Percentiles rank a stretch among this genome's conserved stretches.
These are phyloP conservation scores for Penicillium sp. DNA, from an alignment of 2,329 filamentous ascomycete species.

Conservation along the genomic window DNA sequence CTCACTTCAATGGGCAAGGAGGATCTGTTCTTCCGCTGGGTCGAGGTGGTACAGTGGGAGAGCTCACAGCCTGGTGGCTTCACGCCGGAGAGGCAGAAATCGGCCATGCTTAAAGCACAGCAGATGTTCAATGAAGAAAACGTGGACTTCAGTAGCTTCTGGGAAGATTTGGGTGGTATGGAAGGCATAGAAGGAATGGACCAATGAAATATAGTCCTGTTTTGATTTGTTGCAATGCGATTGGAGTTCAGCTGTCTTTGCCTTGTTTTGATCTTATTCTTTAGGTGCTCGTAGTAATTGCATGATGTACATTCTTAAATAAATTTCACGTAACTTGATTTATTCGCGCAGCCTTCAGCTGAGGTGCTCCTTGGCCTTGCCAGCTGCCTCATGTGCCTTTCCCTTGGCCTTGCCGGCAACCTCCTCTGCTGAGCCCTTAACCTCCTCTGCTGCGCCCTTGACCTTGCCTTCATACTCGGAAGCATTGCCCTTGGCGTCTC, in stretches of 20 bases:
- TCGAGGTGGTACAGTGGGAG: conserved; percentile 89
- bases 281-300: background rate
- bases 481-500: conserved; percentile 33
- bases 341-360: background rate
- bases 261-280: background rate
- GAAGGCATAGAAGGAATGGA: conserved; percentile 44
- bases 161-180: conserved; percentile 67
- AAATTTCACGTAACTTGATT: background rate
- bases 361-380: conserved; percentile 27
- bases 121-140: conserved; percentile 71
- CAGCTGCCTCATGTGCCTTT: conserved; percentile 24
- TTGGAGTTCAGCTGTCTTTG: background rate
- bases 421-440: conserved; percentile 38
- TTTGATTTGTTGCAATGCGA: background rate
- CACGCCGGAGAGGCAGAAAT: conserved; percentile 69
- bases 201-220: background rate
- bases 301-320: background rate
- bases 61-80: conserved; percentile 77
- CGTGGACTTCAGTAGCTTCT: conserved; percentile 80
- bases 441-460: conserved; percentile 37
- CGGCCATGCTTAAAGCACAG: conserved; percentile 71
- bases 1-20: conserved; percentile 78
- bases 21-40: conserved; percentile 86
- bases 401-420: conserved; percentile 28
- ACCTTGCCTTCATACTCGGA: conserved; percentile 31